These are phyloP conservation scores for Ogataea pilisensis DNA, from an alignment of 805 yeast genomes.

Conservation along the genomic window DNA sequence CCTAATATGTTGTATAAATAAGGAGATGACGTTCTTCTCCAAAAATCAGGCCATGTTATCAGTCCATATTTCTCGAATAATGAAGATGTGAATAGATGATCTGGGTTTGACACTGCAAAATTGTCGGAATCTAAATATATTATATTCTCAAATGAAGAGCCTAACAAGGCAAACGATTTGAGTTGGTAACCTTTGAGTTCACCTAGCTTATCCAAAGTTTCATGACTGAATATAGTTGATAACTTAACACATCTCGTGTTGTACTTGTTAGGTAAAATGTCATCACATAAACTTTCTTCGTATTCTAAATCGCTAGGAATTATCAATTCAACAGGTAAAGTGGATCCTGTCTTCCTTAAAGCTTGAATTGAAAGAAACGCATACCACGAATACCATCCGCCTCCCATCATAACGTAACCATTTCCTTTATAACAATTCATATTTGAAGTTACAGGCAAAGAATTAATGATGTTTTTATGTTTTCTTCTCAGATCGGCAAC, in stretches of 20 bases:
- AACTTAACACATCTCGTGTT: slow-evolving; percentile 41
- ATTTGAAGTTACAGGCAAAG: slow-evolving; percentile 39
- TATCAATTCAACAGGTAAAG: slow-evolving; percentile 41
- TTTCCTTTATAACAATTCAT: slow-evolving; percentile 22
- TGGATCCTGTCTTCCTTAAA: slow-evolving; percentile 39
- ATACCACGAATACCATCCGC: slow-evolving; percentile 40
- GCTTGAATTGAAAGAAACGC: slow-evolving; percentile 37
- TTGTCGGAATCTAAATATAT: slow-evolving; percentile 46
- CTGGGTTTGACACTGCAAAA: slow-evolving; percentile 40
- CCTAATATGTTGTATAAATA: slow-evolving; percentile 39
- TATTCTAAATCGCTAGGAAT: slow-evolving; percentile 38
- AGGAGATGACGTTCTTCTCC: slow-evolving; percentile 69
- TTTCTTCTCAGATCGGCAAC: slow-evolving; percentile 40
- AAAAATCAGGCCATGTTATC: slow-evolving; percentile 73
- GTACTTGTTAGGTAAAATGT: slow-evolving; percentile 33
- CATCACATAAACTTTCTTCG: slow-evolving; percentile 34
- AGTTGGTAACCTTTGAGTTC: slow-evolving; percentile 34
- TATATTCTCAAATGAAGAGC: slow-evolving; percentile 43
- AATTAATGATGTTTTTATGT: slow-evolving; percentile 41
- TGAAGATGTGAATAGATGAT: slow-evolving; percentile 30
- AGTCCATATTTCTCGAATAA: slow-evolving; percentile 48
- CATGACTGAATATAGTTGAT: slow-evolving; percentile 32
- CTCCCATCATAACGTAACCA: slow-evolving; percentile 40
- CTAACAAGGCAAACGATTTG: slow-evolving; percentile 40
- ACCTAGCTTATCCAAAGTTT: slow-evolving; percentile 15